Conservation (phyloP, 192 early-diverging fungal genomes). For the Geranomyces michiganensis region DNA sequence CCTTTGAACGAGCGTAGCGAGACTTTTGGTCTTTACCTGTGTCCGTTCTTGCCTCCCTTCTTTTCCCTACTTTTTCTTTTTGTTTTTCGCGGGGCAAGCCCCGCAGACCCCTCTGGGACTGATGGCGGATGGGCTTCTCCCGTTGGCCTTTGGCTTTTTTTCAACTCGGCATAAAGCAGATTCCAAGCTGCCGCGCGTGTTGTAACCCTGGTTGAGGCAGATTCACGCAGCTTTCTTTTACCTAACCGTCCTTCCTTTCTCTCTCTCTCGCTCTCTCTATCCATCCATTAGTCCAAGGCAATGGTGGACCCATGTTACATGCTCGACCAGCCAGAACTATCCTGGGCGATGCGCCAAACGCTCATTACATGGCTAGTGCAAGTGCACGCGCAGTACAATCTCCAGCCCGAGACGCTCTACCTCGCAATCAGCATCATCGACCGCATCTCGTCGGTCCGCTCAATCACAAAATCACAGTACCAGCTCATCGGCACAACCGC, state of each 20-base stretch:
- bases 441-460: conserved; percentile 45
- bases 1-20: too few relatives aligned
- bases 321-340: conserved; percentile 51
- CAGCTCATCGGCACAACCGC: conserved; percentile 61
- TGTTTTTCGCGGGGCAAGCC: too few relatives aligned
- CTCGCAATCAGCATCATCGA: conserved; percentile 59
- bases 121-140: not conserved
- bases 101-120: too few relatives aligned
- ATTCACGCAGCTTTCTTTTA: too few relatives aligned
- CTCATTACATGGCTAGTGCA: conserved; percentile 60
- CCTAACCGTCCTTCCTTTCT: too few relatives aligned
- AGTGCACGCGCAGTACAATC: conserved; percentile 55
- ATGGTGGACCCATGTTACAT: conserved; percentile 40
- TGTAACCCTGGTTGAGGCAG: too few relatives aligned
- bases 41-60: too few relatives aligned
- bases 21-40: too few relatives aligned
- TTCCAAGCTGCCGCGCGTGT: too few relatives aligned
- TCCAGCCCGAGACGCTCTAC: conserved; percentile 60
- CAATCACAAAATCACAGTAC: conserved; percentile 41
- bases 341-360: conserved; percentile 52
- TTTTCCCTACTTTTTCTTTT: too few relatives aligned
- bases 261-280: too few relatives aligned
- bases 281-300: not conserved
- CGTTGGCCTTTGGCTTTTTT: not conserved
- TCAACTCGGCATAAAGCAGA: not conserved